Percentiles rank a stretch among this genome's conserved stretches.
Evolutionary conservation across 257 asterid genomes (phyloP).

Genomic region (Solanum clarkiae): DNA sequence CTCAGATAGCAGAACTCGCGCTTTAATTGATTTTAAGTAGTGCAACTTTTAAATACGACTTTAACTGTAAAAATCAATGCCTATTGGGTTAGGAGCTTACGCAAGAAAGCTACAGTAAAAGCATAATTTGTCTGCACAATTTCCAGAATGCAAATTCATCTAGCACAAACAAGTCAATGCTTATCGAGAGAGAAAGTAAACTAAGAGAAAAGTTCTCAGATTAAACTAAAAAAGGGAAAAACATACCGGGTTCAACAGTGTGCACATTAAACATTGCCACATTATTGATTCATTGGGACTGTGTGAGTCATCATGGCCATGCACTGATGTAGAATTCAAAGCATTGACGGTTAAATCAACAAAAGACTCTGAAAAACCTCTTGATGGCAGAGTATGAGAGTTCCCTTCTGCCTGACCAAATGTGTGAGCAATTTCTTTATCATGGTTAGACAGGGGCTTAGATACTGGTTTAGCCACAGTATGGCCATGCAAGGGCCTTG

Average conservation of each 20-base stretch:
- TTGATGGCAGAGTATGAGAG: slow-evolving; percentile 3
- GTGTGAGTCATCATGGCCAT: slow-evolving; percentile 3
- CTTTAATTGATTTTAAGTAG: neutral
- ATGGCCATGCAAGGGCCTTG: slow-evolving; percentile 11
- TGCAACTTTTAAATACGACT: neutral
- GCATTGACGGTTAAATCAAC: slow-evolving; percentile 20
- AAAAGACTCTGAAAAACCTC: neutral
- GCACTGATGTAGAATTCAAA: slow-evolving; percentile 20
- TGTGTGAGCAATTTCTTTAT: slow-evolving; percentile 4
- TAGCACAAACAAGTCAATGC: neutral
- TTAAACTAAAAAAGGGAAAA: neutral
- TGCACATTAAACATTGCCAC: slow-evolving; percentile 75
- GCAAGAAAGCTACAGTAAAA: neutral
- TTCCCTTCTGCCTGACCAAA: slow-evolving; percentile 4
- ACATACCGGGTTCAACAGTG: slow-evolving; percentile 79
- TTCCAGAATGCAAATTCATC: neutral
- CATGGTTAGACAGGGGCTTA: slow-evolving; percentile 6
- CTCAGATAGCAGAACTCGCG: neutral
- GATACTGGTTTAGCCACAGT: slow-evolving; percentile 12
- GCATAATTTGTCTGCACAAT: neutral
- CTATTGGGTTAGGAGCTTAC: neutral
- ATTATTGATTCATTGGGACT: slow-evolving; percentile 9
- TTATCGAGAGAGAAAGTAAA: neutral
- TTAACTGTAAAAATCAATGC: neutral
- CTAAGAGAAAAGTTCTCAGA: neutral